A percentile compares a stretch with the other conserved stretches of the same genome.
Conservation (phyloP, 805 yeast genomes). For the Candida schatavii region DNA sequence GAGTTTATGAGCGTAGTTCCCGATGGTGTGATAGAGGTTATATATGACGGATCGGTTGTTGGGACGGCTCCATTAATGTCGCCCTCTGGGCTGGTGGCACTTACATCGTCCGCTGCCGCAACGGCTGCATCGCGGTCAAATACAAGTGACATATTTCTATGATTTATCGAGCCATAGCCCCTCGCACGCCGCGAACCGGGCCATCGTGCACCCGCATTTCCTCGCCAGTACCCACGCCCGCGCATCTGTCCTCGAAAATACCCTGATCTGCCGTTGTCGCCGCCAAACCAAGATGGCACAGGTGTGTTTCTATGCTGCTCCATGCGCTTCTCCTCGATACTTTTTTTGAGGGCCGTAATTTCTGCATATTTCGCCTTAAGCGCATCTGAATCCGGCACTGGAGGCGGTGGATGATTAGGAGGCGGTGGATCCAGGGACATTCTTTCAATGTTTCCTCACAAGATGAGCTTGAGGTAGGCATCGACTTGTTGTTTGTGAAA, state of each 20-base stretch:
- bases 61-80: not conserved
- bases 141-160: slow-evolving; percentile 29
- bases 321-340: slow-evolving; percentile 21
- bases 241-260: slow-evolving; percentile 10
- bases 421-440: slow-evolving; percentile 1
- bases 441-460: too few relatives aligned
- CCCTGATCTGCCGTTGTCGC: not conserved
- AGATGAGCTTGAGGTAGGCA: too few relatives aligned
- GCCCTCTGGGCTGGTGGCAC: not conserved
- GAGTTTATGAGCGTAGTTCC: slow-evolving; percentile 40
- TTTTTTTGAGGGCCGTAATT: slow-evolving; percentile 25
- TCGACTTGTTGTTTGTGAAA: too few relatives aligned
- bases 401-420: not conserved
- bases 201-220: not conserved
- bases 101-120: not conserved
- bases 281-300: not conserved
- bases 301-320: slow-evolving; percentile 1
- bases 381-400: slow-evolving; percentile 16
- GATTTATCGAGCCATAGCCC: slow-evolving; percentile 6
- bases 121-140: slow-evolving; percentile 15
- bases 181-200: not conserved
- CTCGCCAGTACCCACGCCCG: not conserved
- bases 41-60: slow-evolving; percentile 12
- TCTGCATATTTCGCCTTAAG: slow-evolving; percentile 26
- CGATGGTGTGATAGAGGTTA: slow-evolving; percentile 27